Base-by-base conservation (phyloP, 1,284 basidiomycete species). In the Heliocybe sulcata region DNA sequence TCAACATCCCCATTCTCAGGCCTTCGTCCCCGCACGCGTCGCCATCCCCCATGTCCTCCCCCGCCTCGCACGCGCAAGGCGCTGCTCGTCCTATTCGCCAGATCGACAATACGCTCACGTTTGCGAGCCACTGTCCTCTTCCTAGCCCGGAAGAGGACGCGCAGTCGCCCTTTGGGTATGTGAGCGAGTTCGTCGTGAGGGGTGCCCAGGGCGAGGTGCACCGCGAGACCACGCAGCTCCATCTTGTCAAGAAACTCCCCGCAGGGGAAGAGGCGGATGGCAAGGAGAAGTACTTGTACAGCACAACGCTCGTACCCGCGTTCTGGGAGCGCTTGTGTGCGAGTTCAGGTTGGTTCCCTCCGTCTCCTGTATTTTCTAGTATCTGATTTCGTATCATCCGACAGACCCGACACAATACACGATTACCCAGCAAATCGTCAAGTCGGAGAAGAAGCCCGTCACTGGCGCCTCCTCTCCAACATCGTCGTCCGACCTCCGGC, bases 1-100 rank as follows among this genome's bases (percentile, higher is more conserved):
- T 54, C 20, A 20, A 45, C 12, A 54, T 54, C 10, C 42, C 42
- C 22, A 54, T 54, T 47, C 45, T 54, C 3, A 22, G 27, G 2
- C 42, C 33, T n/a, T 53, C 42, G 2, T 56, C 55, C 20, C 62
- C 61, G 47, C 58, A 51, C 20, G 19, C 35, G 57, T 63, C 50
- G 56, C 56, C 42, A 52, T 57, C 23, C 45, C 51, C 33, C 57
- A 6, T 58, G 56, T 3, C 60, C 61, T 25, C 54, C 38, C 56
- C 54, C 58, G 26, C 52, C 48, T 50, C 54, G 19, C 45, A n/a
- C n/a, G n/a, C n/a, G n/a, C n/a, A n/a, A n/a, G 38, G 38, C 20
- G 14, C 9, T 25, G 47, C 47, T 4, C 38, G 38, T 3, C 38
- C 38, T 16, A 42, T 42, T 16, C 6, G 38, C 4, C 38, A 42